These are phyloP conservation scores for Sarcodon sp. DNA, from an alignment of 768 basidiomycete genomes.

Conservation along the genomic window DNA sequence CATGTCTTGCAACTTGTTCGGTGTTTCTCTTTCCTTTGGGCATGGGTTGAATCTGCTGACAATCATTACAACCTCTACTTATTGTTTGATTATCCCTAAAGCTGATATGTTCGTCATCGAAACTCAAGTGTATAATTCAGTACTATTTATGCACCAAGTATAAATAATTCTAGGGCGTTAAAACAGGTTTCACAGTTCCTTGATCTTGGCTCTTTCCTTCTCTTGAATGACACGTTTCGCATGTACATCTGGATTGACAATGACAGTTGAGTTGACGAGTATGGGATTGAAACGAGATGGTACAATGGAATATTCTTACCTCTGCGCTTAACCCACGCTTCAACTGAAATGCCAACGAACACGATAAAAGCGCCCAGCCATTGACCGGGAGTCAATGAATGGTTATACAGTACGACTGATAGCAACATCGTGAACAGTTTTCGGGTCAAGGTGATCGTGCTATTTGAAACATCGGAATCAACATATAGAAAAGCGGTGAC, in stretches of 20 bases:
- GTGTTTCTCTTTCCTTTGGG: no score
- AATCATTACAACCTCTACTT: no score
- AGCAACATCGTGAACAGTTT: slow-evolving; percentile 98
- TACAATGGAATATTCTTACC: slow-evolving; percentile 28
- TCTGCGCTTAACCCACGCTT: slow-evolving; percentile 84
- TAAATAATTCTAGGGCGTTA: no score
- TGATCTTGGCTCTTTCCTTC: slow-evolving; percentile 76
- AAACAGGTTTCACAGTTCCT: slow-evolving; percentile 37
- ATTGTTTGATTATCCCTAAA: no score
- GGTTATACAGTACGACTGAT: slow-evolving; percentile 86
- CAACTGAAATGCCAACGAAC: slow-evolving; percentile 91
- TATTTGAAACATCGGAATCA: slow-evolving; percentile 15
- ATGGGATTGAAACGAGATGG: not conserved
- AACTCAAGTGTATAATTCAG: no score
- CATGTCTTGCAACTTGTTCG: no score
- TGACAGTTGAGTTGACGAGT: slow-evolving; percentile 1
- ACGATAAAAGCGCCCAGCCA: slow-evolving; percentile 90
- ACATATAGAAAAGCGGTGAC: slow-evolving; percentile 5
- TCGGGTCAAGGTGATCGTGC: slow-evolving; percentile 90
- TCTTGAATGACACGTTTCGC: slow-evolving; percentile 70
- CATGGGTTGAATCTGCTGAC: no score
- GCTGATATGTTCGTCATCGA: no score
- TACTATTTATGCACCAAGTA: no score
- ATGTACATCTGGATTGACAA: slow-evolving; percentile 46
- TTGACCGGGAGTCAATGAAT: slow-evolving; percentile 72